Evolutionary conservation across 2,329 filamentous ascomycete species (phyloP).

Genomic region (Fusarium tuaranense): DNA sequence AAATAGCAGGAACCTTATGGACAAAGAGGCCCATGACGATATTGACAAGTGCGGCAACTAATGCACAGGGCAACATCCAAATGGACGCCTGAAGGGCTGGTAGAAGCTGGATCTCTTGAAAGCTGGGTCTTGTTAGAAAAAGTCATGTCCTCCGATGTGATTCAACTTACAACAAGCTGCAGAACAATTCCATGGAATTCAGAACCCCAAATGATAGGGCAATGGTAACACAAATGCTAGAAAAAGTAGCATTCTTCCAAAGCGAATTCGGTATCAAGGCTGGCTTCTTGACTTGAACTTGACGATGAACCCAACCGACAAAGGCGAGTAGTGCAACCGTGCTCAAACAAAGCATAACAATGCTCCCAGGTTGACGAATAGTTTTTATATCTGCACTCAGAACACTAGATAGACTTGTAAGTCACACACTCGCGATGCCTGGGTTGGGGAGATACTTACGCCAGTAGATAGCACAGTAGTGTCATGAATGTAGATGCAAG

Average conservation of each 20-base stretch:
- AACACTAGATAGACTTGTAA: not conserved
- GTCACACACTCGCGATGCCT: constrained; percentile 3
- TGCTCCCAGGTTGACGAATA: constrained; percentile 40
- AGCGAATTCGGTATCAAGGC: constrained; percentile 66
- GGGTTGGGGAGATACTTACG: constrained; percentile 56
- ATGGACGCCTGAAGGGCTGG: constrained; percentile 55
- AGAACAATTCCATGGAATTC: constrained; percentile 59
- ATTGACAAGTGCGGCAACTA: constrained; percentile 58
- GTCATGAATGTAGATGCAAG: constrained; percentile 53
- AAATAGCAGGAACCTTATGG: constrained; percentile 51
- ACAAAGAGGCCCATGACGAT: constrained; percentile 57
- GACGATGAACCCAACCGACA: constrained; percentile 63
- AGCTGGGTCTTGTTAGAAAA: not conserved
- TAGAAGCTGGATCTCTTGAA: constrained; percentile 55
- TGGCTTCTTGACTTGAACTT: constrained; percentile 39
- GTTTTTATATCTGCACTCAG: not conserved
- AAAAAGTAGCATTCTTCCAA: constrained; percentile 64
- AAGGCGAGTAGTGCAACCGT: constrained; percentile 58
- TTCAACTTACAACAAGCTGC: constrained; percentile 57
- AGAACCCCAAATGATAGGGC: constrained; percentile 57
- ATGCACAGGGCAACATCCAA: constrained; percentile 57
- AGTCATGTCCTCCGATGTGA: no score
- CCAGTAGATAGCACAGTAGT: constrained; percentile 60
- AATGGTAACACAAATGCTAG: constrained; percentile 61
- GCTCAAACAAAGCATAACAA: constrained; percentile 39